A percentile compares a stretch with the other conserved stretches of the same genome.
phyloP scores from a whole-genome alignment of 2,329 filamentous ascomycete genomes.

The Calonectria ilicicola region DNA sequence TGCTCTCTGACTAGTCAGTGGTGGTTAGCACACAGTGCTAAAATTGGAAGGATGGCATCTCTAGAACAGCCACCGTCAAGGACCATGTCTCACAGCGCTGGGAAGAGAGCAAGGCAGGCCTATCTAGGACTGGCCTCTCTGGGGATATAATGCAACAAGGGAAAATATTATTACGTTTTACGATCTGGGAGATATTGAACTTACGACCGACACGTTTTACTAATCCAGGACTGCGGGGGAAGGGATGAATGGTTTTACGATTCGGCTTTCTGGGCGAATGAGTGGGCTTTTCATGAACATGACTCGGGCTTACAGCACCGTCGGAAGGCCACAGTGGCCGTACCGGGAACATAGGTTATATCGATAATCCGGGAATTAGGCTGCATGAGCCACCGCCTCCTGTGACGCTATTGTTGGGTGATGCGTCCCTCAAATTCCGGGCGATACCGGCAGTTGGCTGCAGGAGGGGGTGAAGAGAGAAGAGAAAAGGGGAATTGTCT shows the following conservation, averaged over 20 bases:
- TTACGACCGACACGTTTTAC: not conserved
- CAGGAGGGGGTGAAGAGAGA: not conserved
- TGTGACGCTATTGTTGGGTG: constrained; percentile 11
- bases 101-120: not conserved
- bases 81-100: not conserved
- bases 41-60: not conserved
- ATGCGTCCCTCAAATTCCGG: constrained; percentile 16
- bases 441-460: constrained; percentile 4
- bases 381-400: constrained; percentile 27
- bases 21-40: not conserved
- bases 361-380: constrained; percentile 16
- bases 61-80: not conserved
- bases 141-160: not conserved
- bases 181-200: not conserved
- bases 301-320: not conserved
- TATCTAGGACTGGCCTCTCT: not conserved
- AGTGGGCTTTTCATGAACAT: not conserved
- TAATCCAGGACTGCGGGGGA: not conserved
- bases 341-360: constrained; percentile 11
- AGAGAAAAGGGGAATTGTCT: not conserved
- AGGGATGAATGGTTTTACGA: not conserved
- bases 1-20: not conserved
- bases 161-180: not conserved
- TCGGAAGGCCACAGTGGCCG: constrained; percentile 6
- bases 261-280: not conserved